These are phyloP conservation scores for Puccinia hordei DNA, from an alignment of 1,284 basidiomycete genomes.

Conservation along the genomic window DNA sequence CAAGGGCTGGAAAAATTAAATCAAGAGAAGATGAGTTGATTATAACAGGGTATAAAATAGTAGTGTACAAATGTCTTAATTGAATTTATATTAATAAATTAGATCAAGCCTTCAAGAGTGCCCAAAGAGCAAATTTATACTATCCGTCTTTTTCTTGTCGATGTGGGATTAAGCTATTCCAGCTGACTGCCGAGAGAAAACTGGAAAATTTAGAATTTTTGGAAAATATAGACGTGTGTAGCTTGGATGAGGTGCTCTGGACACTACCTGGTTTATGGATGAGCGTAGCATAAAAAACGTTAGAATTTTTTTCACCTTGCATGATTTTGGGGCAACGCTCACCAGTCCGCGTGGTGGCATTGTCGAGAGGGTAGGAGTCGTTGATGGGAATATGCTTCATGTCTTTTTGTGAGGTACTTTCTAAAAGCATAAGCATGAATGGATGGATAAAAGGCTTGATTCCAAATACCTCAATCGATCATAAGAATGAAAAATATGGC, in stretches of 20 bases:
- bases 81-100: background rate
- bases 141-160: slow-evolving; percentile 20
- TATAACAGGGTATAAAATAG: background rate
- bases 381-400: background rate
- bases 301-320: background rate
- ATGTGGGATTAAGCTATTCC: slow-evolving; percentile 7
- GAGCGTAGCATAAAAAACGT: background rate
- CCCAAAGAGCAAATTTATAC: background rate
- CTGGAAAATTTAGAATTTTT: slow-evolving; percentile 24
- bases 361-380: background rate
- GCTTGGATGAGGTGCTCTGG: slow-evolving; percentile 18
- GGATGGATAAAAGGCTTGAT: background rate
- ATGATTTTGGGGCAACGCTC: background rate
- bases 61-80: background rate
- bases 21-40: background rate
- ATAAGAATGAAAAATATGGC: background rate
- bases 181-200: slow-evolving; percentile 13
- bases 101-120: background rate
- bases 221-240: slow-evolving; percentile 11
- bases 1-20: background rate
- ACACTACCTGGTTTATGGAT: background rate
- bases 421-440: background rate
- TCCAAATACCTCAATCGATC: background rate
- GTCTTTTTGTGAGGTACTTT: background rate
- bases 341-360: slow-evolving; percentile 15